These are phyloP conservation scores for Urostyla sp. DNA, from an alignment of 73 alveolate species.

Conservation along the genomic window DNA sequence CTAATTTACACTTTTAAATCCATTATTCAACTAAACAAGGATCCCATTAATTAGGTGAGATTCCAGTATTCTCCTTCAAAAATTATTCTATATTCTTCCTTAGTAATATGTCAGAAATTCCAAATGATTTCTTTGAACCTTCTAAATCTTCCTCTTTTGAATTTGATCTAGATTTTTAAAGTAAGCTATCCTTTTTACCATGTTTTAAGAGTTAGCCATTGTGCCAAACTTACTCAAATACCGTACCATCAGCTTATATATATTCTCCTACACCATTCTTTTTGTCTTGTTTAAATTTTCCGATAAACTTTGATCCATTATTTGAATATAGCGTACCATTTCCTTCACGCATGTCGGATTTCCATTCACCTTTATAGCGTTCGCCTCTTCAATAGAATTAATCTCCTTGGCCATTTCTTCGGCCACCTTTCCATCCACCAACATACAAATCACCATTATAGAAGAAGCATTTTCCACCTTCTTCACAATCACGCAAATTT, in stretches of 20 bases:
- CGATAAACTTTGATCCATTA: constrained; percentile 73
- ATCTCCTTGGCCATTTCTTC: constrained; percentile 66
- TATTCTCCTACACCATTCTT: constrained; percentile 78
- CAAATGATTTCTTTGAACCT: no score
- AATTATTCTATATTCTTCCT: no score
- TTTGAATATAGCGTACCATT: constrained; percentile 70
- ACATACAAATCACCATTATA: constrained; percentile 63
- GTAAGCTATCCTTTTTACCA: not conserved
- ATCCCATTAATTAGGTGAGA: no score
- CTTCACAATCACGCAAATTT: constrained; percentile 45
- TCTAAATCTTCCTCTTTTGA: no score
- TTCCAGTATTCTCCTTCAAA: no score
- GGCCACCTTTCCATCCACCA: constrained; percentile 59
- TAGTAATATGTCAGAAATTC: no score
- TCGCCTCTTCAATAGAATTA: constrained; percentile 68
- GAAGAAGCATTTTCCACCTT: constrained; percentile 59
- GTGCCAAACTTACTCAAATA: constrained; percentile 64
- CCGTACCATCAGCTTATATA: constrained; percentile 67
- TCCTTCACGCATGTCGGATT: constrained; percentile 75
- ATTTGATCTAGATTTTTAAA: no score
- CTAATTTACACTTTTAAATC: no score
- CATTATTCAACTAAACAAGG: no score
- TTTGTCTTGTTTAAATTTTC: constrained; percentile 72
- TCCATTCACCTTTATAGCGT: constrained; percentile 60
- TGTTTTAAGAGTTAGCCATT: constrained; percentile 51